Evolutionary conservation across 768 basidiomycete species (phyloP), one percentile per base, ranked within the genome.

Genomic region (Russula emetica): DNA sequence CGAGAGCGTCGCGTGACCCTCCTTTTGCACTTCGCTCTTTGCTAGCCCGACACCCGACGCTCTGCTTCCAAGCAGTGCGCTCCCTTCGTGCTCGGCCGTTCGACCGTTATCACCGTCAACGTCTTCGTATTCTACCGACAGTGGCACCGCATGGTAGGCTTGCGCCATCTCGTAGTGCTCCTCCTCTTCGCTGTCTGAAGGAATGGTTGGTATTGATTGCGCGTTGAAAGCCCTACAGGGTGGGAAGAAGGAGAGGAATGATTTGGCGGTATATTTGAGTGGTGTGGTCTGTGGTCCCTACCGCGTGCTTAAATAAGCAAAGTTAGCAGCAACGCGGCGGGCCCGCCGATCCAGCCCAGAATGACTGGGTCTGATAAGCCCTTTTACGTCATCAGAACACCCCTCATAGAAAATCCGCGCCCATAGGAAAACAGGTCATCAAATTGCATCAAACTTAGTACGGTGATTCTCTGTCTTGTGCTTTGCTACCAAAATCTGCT

Each of bases 1-100:
- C 22, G 78, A 67, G 30, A 93, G 73, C 49, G 77, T 83, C 13
- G 90, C 92, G 74, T 83, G 83, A 0, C 92, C 92, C 22, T 89
- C 87, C 60, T 66, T 73, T 55, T 71, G 69, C 30, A 62, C 70
- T 56, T 72, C 73, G 57, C 64, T 64, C 61, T 50, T 60, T 63
- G 34, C 16, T 59, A 22, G 62, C 63, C 55, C 63, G 68, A 65
- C 44, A 72, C 65, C 50, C 73, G 72, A 52, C 76, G 73, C 53
- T 75, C 80, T 20, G 58, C 65, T 44, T 82, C 83, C 40, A 8
- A 92, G 78, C 61, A 92, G 76, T 14, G 88, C 81, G 71, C 83
- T 84, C 50, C 73, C 74, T 73, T 91, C 89, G 58, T 78, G 79
- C 7, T 72, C 71, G 34, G 71, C 73, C 50, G 45, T 51, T 52